These are phyloP conservation scores for Saturnispora quitensis DNA, from an alignment of 805 yeast genomes.

Conservation along the genomic window DNA sequence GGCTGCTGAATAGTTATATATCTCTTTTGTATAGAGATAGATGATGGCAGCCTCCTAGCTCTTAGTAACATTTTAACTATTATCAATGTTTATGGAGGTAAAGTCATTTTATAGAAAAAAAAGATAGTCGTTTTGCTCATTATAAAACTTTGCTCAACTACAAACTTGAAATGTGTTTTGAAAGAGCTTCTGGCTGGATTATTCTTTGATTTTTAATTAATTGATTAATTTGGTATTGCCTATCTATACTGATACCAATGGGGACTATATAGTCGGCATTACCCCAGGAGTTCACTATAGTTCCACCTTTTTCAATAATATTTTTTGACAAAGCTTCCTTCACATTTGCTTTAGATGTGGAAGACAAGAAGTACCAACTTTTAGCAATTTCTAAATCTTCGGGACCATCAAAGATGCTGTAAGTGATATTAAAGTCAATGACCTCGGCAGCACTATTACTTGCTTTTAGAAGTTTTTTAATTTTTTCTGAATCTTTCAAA, in stretches of 20 bases:
- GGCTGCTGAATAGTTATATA: conserved; percentile 17
- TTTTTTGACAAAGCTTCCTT: not conserved
- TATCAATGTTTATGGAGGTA: not conserved
- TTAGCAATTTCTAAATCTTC: not conserved
- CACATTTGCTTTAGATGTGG: not conserved
- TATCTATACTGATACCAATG: not conserved
- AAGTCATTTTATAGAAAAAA: not conserved
- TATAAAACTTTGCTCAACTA: not conserved
- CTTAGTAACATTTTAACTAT: not conserved
- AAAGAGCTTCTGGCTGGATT: not conserved
- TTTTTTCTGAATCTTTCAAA: not conserved
- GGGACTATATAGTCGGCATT: conserved; percentile 3
- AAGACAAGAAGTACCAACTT: not conserved
- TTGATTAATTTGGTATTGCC: not conserved
- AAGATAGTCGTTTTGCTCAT: not conserved
- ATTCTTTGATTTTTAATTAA: not conserved
- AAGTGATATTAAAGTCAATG: not conserved
- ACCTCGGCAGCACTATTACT: not conserved
- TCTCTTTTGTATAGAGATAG: not conserved
- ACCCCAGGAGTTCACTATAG: not conserved
- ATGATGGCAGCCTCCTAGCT: not conserved
- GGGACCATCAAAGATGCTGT: not conserved
- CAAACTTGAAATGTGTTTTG: not conserved
- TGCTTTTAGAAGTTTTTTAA: not conserved
- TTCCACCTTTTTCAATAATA: not conserved